A percentile compares a stretch with the other conserved stretches of the same genome.
These are phyloP conservation scores for Ceratobasidium sp. DNA, from an alignment of 1,284 basidiomycete species.

Conservation along the genomic window DNA sequence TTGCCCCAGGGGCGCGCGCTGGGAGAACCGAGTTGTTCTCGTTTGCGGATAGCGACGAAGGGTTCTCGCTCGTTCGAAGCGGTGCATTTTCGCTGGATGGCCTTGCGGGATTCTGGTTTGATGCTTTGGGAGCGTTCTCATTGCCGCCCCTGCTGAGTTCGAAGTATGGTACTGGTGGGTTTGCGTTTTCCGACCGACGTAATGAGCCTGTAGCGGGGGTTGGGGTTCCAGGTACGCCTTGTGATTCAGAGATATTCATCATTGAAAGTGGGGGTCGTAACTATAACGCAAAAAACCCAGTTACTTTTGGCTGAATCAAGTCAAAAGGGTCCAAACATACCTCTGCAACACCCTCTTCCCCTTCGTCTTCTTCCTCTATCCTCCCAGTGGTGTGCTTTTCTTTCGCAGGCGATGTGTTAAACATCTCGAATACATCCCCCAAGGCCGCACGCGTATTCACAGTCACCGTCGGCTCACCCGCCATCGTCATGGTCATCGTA, in stretches of 20 bases:
- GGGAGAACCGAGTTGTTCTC: conserved; percentile 29
- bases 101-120: conserved; percentile 14
- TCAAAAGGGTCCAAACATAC: background rate
- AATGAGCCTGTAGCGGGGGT: conserved; percentile 53
- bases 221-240: conserved; percentile 50
- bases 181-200: conserved; percentile 35
- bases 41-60: conserved; percentile 20
- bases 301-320: background rate
- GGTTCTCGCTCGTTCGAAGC: conserved; percentile 39
- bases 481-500: conserved; percentile 44
- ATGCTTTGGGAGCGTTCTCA: conserved; percentile 19
- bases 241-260: conserved; percentile 35
- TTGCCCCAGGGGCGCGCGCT: conserved; percentile 25
- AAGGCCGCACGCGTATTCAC: conserved; percentile 91
- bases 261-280: conserved; percentile 32
- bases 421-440: conserved; percentile 93
- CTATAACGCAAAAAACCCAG: conserved; percentile 13
- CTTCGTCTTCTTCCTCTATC: conserved; percentile 49
- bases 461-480: conserved; percentile 71
- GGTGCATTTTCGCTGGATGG: conserved; percentile 33
- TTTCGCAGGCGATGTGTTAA: conserved; percentile 67
- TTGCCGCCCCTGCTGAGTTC: conserved; percentile 29
- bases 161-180: conserved; percentile 37
- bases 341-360: conserved; percentile 31
- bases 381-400: conserved; percentile 44